Evolutionary conservation across 371 early-diverging fungal genomes (phyloP).

Genomic region (Actinomortierella wolfii): DNA sequence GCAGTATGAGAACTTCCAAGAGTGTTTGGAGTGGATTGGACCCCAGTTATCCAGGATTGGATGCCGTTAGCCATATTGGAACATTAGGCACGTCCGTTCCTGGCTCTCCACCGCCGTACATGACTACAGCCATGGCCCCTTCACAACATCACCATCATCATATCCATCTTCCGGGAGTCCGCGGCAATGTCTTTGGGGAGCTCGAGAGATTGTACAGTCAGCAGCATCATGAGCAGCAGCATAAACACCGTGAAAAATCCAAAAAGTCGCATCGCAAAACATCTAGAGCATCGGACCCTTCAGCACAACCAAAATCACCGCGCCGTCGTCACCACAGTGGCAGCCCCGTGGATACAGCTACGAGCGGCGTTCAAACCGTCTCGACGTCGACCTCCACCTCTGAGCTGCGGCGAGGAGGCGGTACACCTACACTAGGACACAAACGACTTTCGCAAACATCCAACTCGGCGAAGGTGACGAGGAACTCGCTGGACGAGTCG

Average conservation of each 20-base stretch:
- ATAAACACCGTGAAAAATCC: neutral
- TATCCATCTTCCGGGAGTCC: slow-evolving; percentile 22
- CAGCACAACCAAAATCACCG: slow-evolving; percentile 12
- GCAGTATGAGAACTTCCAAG: slow-evolving; percentile 12
- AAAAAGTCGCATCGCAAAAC: slow-evolving; percentile 1
- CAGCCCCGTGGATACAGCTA: neutral
- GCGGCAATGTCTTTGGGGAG: slow-evolving; percentile 44
- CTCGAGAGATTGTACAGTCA: slow-evolving; percentile 34
- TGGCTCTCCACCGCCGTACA: slow-evolving; percentile 37
- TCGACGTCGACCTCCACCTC: slow-evolving; percentile 45
- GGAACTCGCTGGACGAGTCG: no score
- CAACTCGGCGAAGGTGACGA: no score
- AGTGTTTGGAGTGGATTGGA: slow-evolving; percentile 32
- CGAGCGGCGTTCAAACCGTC: slow-evolving; percentile 17
- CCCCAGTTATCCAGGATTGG: slow-evolving; percentile 21
- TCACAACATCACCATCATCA: slow-evolving; percentile 18
- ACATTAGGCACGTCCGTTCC: slow-evolving; percentile 35
- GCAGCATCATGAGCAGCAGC: slow-evolving; percentile 1
- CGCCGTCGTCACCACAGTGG: slow-evolving; percentile 10
- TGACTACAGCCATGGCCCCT: slow-evolving; percentile 17
- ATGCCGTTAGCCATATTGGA: slow-evolving; percentile 42
- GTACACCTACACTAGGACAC: no score
- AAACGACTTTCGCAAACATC: no score
- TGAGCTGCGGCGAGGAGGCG: slow-evolving; percentile 18
- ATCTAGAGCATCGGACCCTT: slow-evolving; percentile 7